Evolutionary conservation across 208 protist species (phyloP).

Genomic region (Leishmania amazonensis): DNA sequence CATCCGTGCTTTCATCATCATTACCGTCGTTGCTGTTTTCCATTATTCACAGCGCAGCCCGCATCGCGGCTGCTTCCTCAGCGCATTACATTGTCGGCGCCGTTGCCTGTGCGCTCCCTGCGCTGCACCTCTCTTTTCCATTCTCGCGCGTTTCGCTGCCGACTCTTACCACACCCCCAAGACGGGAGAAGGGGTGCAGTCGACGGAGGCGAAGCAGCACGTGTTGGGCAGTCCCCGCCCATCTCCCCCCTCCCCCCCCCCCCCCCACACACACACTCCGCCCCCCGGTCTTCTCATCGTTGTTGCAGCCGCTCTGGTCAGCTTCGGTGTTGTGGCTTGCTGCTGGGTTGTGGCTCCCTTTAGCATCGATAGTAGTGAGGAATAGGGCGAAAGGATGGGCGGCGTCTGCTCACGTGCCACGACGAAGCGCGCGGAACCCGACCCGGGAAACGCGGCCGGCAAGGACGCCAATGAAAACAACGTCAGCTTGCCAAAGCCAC

Average conservation of each 20-base stretch:
- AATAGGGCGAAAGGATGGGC: constrained; percentile 5
- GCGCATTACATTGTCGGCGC: too few species aligned
- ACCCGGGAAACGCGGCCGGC: neutral
- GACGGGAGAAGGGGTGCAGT: too few species aligned
- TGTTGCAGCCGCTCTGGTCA: neutral
- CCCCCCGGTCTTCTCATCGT: neutral
- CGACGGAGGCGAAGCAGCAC: neutral
- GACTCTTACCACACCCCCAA: too few species aligned
- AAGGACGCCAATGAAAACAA: neutral
- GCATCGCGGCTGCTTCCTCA: too few species aligned
- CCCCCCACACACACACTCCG: neutral
- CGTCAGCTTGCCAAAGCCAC: neutral
- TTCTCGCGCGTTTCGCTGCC: too few species aligned
- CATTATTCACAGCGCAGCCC: neutral
- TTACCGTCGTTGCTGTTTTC: neutral
- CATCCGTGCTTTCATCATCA: neutral
- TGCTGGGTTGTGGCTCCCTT: neutral
- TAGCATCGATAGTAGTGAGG: neutral
- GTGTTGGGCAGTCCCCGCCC: neutral
- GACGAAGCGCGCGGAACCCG: constrained; percentile 10
- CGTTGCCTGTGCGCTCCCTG: too few species aligned
- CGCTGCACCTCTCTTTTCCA: too few species aligned
- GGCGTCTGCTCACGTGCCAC: constrained; percentile 17
- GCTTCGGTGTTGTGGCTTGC: neutral
- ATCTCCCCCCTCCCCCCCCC: neutral